Percentiles rank a stretch among this genome's conserved stretches.
phyloP scores from a whole-genome alignment of 208 protist genomes.

The Wallacemonas sp. region DNA sequence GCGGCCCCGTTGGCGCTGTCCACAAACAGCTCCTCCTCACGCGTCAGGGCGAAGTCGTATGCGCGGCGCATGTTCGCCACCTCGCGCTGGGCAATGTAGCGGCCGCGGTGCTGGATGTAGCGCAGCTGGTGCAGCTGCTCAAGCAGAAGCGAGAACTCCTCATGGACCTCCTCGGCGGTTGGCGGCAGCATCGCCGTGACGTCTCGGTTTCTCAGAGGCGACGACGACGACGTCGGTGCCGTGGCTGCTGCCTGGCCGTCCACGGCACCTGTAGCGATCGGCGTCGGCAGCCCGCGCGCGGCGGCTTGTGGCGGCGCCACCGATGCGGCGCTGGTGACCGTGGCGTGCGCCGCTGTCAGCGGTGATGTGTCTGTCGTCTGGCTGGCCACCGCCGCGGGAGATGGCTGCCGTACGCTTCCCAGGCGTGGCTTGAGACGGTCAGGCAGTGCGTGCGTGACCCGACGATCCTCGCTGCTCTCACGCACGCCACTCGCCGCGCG shows the following conservation, averaged over 20 bases:
- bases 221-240: no score
- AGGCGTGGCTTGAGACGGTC: slow-evolving; percentile 2
- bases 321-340: slow-evolving; percentile 4
- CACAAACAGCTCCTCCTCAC: slow-evolving; percentile 27
- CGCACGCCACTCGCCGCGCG: no score
- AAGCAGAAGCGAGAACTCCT: slow-evolving; percentile 53
- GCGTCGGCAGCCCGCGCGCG: no score
- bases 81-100: slow-evolving; percentile 46
- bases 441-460: neutral
- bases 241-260: neutral
- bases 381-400: neutral
- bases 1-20: slow-evolving; percentile 7
- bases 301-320: slow-evolving; percentile 14
- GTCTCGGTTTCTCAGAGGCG: neutral
- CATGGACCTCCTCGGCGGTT: slow-evolving; percentile 43
- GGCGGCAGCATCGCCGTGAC: neutral
- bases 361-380: no score
- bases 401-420: no score
- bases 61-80: slow-evolving; percentile 52
- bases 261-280: no score
- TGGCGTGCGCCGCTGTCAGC: neutral
- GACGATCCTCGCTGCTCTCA: neutral
- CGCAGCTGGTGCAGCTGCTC: slow-evolving; percentile 42
- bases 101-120: slow-evolving; percentile 29
- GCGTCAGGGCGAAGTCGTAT: slow-evolving; percentile 37